These are phyloP conservation scores for Phialemoniopsis sp. DNA, from an alignment of 2,329 filamentous ascomycete species.

Conservation along the genomic window DNA sequence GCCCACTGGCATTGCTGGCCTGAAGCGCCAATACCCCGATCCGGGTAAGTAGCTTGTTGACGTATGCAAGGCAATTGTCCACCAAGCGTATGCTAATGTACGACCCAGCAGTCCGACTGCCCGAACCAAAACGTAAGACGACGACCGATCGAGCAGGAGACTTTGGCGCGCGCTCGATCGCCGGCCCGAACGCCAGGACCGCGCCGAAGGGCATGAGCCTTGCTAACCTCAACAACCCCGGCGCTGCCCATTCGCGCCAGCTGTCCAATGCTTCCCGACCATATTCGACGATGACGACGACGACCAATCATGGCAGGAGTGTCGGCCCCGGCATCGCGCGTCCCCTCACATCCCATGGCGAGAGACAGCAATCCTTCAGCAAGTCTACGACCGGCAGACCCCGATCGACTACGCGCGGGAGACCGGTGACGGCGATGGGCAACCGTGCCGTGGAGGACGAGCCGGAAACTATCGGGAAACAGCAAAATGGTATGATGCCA, in stretches of 20 bases:
- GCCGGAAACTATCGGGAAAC: constrained; percentile 12
- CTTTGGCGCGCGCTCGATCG: constrained; percentile 27
- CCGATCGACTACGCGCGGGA: constrained; percentile 30
- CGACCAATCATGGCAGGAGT: constrained; percentile 50
- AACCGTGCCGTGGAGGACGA: constrained; percentile 24
- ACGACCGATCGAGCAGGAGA: constrained; percentile 52
- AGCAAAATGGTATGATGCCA: constrained; percentile 33
- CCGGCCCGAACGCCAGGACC: constrained; percentile 26
- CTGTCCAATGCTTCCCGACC: constrained; percentile 32
- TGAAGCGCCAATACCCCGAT: constrained; percentile 41
- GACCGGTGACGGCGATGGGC: constrained; percentile 32
- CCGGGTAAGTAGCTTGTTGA: constrained; percentile 17
- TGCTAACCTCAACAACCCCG: constrained; percentile 4
- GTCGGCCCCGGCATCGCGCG: constrained; percentile 49
- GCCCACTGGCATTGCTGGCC: constrained; percentile 13
- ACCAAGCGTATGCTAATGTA: constrained; percentile 7
- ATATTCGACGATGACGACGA: too few species aligned
- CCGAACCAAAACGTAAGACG: constrained; percentile 58
- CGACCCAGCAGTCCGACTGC: constrained; percentile 38
- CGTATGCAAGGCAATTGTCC: constrained; percentile 2
- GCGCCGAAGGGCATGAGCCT: constrained; percentile 36
- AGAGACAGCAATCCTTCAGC: constrained; percentile 43
- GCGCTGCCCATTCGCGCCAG: constrained; percentile 30
- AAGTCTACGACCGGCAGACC: constrained; percentile 43
- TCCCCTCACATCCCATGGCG: constrained; percentile 30